Base-by-base conservation (phyloP, 1,284 basidiomycete species). In the Malassezia yamatoensis region DNA sequence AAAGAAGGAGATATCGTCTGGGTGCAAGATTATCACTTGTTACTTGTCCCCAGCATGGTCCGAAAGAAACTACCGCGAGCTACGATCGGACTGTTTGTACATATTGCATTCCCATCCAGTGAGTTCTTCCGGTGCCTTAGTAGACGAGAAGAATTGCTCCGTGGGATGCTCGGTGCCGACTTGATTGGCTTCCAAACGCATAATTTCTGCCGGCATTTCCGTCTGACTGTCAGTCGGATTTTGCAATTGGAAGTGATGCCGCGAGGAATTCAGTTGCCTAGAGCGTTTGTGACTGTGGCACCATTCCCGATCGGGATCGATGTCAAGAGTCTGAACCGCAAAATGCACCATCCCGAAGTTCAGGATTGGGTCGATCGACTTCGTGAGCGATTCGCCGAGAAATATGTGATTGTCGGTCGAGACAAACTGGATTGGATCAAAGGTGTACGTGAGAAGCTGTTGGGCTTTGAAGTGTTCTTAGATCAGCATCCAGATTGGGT, bases 251-350 rank as follows among this genome's bases (percentile, higher is more conserved):
- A 90, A 69, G 85, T 87, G 0, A 77, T 88, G 24, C 88, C 88
- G 6, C 86, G 87, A 65, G 88, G 87, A 1, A 85, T 90, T 48
- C 84, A 86, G 69, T 66, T 76, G 32, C 67, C 72, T 39, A 61
- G 60, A 52, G 65, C 62, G 38, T 88, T 90, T 65, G 85, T 89
- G 39, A 85, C 88, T 62, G 86, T 90, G 6, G 85, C 84, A 0
- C 85, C 87, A 13, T 88, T 89, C 75, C 86, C 88, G 0, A 89
- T 90, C 82, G 88, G 88, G 3, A 89, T 90, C 60, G 88, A 90
- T 66, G 86, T 89, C 15, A 77, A 78, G 53, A 80, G 81, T 53
- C 77, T 90, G 43, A 82, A 83, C 54, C 79, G 82, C 62, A 84
- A 83, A 74, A 83, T 85, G 65, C 78, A 78, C n/a, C 83, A 88